phyloP scores from a whole-genome alignment of 441 rosid genomes.

The Daphne laureola region DNA sequence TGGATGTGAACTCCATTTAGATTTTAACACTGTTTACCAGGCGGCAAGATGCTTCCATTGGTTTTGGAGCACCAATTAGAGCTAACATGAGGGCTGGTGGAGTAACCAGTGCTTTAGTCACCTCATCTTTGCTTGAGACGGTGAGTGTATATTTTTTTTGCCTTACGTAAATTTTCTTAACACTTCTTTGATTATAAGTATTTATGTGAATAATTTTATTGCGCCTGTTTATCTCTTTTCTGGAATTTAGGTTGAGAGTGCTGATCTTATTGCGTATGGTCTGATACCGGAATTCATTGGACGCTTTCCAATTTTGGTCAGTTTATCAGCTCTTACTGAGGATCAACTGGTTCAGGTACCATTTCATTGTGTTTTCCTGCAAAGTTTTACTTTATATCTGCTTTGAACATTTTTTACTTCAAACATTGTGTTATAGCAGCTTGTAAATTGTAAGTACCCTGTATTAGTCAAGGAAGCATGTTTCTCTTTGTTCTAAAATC shows the following conservation, averaged over 20 bases:
- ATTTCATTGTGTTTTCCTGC: neutral
- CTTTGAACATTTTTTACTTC: neutral
- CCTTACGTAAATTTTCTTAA: too few species aligned
- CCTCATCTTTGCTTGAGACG: conserved; percentile 85
- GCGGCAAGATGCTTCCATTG: conserved; percentile 90
- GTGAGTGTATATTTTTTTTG: conserved; percentile 27
- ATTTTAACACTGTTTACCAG: conserved; percentile 31
- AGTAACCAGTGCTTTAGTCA: conserved; percentile 53
- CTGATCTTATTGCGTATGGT: conserved; percentile 91
- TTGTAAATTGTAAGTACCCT: too few species aligned
- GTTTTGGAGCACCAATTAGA: conserved; percentile 96
- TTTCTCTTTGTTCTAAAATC: too few species aligned
- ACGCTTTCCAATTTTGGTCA: conserved; percentile 85
- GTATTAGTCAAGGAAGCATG: too few species aligned
- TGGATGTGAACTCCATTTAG: conserved; percentile 13
- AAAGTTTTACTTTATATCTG: too few species aligned
- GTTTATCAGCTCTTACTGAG: conserved; percentile 82
- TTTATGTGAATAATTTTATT: too few species aligned
- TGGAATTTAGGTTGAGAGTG: conserved; percentile 75
- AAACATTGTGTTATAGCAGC: too few species aligned
- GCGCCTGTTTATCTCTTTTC: neutral
- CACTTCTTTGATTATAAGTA: too few species aligned
- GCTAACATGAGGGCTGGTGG: conserved; percentile 85
- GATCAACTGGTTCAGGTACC: conserved; percentile 82
- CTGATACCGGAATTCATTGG: conserved; percentile 98